These are phyloP conservation scores for Pythium coloratum DNA, from an alignment of 352 stramenopile species.

Conservation along the genomic window DNA sequence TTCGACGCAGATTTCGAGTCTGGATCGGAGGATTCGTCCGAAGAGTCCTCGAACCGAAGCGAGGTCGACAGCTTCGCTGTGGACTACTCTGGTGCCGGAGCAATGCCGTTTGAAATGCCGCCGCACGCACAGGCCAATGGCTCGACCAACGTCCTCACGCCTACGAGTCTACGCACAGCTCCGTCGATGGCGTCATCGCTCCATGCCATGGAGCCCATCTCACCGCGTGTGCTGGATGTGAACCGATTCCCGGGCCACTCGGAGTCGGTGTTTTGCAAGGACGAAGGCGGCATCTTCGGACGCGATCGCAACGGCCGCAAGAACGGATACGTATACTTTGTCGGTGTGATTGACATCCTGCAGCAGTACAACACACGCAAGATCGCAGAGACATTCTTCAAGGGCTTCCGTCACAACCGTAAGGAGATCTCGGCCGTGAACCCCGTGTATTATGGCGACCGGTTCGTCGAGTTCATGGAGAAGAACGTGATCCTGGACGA, in stretches of 20 bases:
- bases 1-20: conserved; percentile 14
- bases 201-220: conserved; percentile 36
- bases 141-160: conserved; percentile 16
- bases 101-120: conserved; percentile 8
- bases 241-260: conserved; percentile 42
- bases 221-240: conserved; percentile 52
- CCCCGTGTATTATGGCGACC: conserved; percentile 85
- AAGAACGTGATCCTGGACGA: conserved; percentile 71
- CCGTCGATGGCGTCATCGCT: conserved; percentile 24
- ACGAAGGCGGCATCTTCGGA: conserved; percentile 73
- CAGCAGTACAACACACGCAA: conserved; percentile 94
- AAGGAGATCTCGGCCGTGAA: conserved; percentile 89
- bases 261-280: conserved; percentile 73
- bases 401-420: conserved; percentile 79
- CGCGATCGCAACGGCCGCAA: conserved; percentile 57
- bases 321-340: conserved; percentile 88
- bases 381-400: conserved; percentile 89
- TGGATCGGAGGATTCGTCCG: conserved; percentile 12
- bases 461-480: conserved; percentile 91
- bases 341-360: conserved; percentile 93
- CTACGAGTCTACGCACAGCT: conserved; percentile 14
- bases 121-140: conserved; percentile 13
- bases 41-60: conserved; percentile 12
- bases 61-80: conserved; percentile 21
- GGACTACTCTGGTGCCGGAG: not conserved